A percentile compares a stretch with the other conserved stretches of the same genome.
These are phyloP conservation scores for Fusarium sp. DNA, from an alignment of 2,329 filamentous ascomycete species.

Conservation along the genomic window DNA sequence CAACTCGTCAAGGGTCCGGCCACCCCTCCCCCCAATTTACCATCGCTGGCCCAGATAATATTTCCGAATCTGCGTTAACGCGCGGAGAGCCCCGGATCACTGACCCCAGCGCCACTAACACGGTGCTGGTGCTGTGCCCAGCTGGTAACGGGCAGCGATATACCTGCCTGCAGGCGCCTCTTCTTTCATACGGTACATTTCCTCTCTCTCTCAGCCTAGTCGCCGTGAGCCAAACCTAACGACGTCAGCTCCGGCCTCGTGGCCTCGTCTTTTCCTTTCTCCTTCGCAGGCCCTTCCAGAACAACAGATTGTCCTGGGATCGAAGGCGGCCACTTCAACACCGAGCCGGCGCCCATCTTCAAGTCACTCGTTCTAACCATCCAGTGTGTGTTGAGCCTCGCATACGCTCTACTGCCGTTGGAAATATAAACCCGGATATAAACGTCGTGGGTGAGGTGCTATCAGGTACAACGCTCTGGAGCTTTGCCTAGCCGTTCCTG, in stretches of 20 bases:
- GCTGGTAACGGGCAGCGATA: slow-evolving; percentile 52
- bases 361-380: slow-evolving; percentile 37
- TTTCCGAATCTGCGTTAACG: slow-evolving; percentile 64
- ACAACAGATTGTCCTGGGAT: slow-evolving; percentile 27
- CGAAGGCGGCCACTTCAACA: slow-evolving; percentile 29
- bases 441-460: slow-evolving; percentile 19
- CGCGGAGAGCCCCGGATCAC: slow-evolving; percentile 61
- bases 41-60: slow-evolving; percentile 62
- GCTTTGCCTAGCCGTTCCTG: slow-evolving; percentile 24
- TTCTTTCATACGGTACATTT: slow-evolving; percentile 46
- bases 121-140: slow-evolving; percentile 52
- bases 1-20: slow-evolving; percentile 56
- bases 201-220: slow-evolving; percentile 45
- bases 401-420: slow-evolving; percentile 12
- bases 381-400: slow-evolving; percentile 20
- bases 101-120: slow-evolving; percentile 53
- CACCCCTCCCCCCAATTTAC: slow-evolving; percentile 54
- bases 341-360: slow-evolving; percentile 9
- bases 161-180: slow-evolving; percentile 51
- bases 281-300: slow-evolving; percentile 43
- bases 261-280: slow-evolving; percentile 45
- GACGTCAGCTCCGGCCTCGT: slow-evolving; percentile 49
- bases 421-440: slow-evolving; percentile 16
- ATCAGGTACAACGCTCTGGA: slow-evolving; percentile 20
- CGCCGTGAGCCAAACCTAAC: slow-evolving; percentile 46